Evolutionary conservation across 164 flowering plant species (phyloP), one percentile per base, ranked within the genome.

Genomic region (Aristolochia californica): DNA sequence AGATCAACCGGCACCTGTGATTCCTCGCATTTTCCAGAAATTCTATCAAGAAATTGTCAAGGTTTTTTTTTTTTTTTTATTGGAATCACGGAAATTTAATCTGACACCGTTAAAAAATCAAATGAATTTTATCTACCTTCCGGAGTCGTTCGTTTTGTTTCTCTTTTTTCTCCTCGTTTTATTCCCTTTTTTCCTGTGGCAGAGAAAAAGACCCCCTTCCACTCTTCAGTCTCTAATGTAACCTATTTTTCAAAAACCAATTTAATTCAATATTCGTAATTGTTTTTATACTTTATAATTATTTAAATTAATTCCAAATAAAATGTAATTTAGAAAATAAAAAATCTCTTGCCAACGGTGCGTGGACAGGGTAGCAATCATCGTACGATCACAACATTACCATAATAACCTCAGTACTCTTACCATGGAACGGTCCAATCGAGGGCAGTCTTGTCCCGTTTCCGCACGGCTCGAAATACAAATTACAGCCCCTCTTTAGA

Each of bases 1-100:
- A 59, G 38, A 59, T 65, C 56, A 65, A 65, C 59, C 59, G 52
- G 62, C 67, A 58, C 62, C 67, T 43, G 34, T 53, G 48, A 65
- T 54, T 59, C 60, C 63, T 26, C 59, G 56, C 59, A 65, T 59
- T 48, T 48, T 59, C 54, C 28, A 45, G 54, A 59, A 28, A 38
- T 43, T 20, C 24, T 43, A n/a, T 22, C n/a, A 24, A 8, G 12
- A 24, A 21, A 30, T 53, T 43, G 43, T 12, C 40, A 34, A 34
- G 13, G 22, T 38, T 34, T 22, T 55, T 43, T 34, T 8, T 9
- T 38, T 34, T 22, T 55, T 43, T 34, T 8, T 9, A 34, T 34
- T 34, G 40, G 40, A 34, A 34, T 59, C 60, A 63, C 60, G 60
- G 60, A 56, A 38, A 56, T 48, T 48, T 45, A 20, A 54, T 14